Evolutionary conservation across 176 grass and related monocot genomes (phyloP), one percentile per base, ranked within the genome.

Genomic region (Aechmea fasciata): DNA sequence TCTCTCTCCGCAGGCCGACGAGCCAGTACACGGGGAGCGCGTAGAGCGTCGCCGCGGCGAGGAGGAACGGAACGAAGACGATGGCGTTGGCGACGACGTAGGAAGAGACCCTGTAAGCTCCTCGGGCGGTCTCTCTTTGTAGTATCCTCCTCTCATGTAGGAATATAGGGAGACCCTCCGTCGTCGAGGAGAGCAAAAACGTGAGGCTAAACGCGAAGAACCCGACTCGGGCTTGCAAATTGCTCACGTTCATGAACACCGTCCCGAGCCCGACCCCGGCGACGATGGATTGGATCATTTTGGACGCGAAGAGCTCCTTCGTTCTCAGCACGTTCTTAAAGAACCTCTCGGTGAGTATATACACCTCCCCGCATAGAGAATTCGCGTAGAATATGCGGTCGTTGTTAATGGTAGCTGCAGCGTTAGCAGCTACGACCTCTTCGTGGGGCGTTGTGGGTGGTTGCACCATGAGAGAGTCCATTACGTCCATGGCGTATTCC

Each of bases 181-280:
- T 92, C 22, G 86, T 97, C 47, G 86, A 92, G 69, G 93, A 85
- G 51, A 97, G 89, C 52, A 97, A 66, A 75, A 87, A 92, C 13
- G 93, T 97, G 64, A 97, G 89, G 68, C 63, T 92, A 78, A 97
- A 97, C 17, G 93, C 93, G 49, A 97, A 97, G 83, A 97, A 92
- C 3, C 93, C 93, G 5, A 97, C 72, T 4, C 89, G 63, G 11
- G 86, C 85, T 71, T 97, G 86, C 48, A 87, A 75, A 71, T 92
- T 80, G 8, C 62, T 79, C 25, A 77, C 62, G 64, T 77, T 87
- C 57, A 87, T 69, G 79, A 97, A 97, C 66, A 96, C 77, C 17
- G 89, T 87, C 23, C 93, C 93, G 15, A 97, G 81, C 57, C 77
- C 85, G 13, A 75, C 54, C 49, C 93, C 93, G 2, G 75, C 86